Base-by-base conservation (phyloP, 306 rosid genomes). In the Prunus kanzakura region DNA sequence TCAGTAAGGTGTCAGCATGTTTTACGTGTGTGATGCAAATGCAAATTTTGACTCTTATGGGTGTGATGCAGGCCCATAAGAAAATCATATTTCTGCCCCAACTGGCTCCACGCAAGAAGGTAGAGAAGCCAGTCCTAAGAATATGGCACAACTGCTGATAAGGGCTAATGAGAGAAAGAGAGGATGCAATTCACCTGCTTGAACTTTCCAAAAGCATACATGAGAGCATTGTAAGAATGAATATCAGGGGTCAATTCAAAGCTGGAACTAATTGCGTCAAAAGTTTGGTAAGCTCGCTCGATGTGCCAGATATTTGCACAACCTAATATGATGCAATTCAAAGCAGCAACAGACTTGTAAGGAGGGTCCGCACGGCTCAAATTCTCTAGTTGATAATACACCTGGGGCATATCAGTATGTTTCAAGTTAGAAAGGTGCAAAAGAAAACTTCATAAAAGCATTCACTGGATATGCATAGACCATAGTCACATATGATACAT, bases 251-350 rank as follows among this genome's bases (percentile, higher is more conserved):
- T 87, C 86, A 91, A 81, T 79, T 88, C 96, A 84, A 92, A 96
- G 84, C 82, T 11, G 49, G 98, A 89, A 77, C 87, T 82, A 75
- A 96, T 91, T 30, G 98, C 96, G 76, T 96, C 99, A 78, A 92
- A 96, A 46, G 98, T 96, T 81, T 96, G 98, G 88, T 96, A 96
- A 30, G 98, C 98, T 15, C 99, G 98, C 73, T 96, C 97, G 73
- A 96, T 91, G 85, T 96, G 97, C 92, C 97, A 92, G 81, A 87
- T 88, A 85, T 96, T 96, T 67, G 97, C 98, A 81, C 98, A 96
- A 19, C 99, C 98, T 82, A 92, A 70, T 71, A 96, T 79, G 78
- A 96, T 27, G 68, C 99, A 92, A 82, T 96, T 96, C 69, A 96
- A 81, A 25, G 99, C 97, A 22, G 93, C 88, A 65, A 96, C 86